Evolutionary conservation across 495 filamentous ascomycete genomes (phyloP).

Genomic region (Tuber melanosporum): DNA sequence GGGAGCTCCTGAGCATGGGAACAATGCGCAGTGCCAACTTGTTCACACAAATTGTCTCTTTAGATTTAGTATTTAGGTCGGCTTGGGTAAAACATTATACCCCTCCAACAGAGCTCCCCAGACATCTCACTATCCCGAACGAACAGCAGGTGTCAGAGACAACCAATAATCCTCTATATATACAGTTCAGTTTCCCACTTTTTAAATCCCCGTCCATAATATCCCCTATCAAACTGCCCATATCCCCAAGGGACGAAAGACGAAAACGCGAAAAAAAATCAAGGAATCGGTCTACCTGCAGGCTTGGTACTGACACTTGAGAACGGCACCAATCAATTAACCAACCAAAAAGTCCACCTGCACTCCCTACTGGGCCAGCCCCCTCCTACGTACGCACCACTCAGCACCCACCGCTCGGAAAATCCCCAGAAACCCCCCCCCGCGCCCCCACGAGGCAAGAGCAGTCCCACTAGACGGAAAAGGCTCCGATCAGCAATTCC

Average conservation of each 20-base stretch:
- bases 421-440: background rate
- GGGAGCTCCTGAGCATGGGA: background rate
- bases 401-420: background rate
- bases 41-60: rapidly evolving
- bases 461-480: background rate
- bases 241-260: background rate
- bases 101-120: background rate
- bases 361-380: background rate
- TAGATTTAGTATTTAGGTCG: background rate
- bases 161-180: background rate
- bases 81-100: background rate
- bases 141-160: background rate
- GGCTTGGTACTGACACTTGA: background rate
- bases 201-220: background rate
- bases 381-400: background rate
- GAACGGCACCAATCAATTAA: background rate
- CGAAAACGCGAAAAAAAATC: background rate
- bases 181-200: background rate
- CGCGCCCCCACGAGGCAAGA: background rate
- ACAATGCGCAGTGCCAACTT: background rate
- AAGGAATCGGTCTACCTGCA: background rate
- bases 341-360: background rate
- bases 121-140: background rate
- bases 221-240: background rate
- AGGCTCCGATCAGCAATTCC: background rate